A percentile compares a stretch with the other conserved stretches of the same genome.
phyloP scores from a whole-genome alignment of 1,139 yeast species.

The Hansenula anomala region DNA sequence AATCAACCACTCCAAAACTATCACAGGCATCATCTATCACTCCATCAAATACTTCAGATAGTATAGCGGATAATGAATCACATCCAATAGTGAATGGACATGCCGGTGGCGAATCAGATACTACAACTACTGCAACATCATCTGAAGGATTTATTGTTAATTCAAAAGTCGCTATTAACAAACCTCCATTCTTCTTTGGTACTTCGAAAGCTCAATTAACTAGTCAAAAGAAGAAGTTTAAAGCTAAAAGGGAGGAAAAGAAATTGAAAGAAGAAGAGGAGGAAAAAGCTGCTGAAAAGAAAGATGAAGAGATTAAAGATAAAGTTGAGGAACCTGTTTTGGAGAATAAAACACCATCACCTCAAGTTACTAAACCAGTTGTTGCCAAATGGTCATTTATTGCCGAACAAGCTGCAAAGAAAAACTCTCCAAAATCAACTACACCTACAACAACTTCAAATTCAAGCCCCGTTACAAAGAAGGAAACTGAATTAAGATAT shows the following conservation, averaged over 20 bases:
- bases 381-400: conserved; percentile 17
- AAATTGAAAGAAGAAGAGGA: background rate
- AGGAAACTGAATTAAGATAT: conserved; percentile 26
- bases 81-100: no score
- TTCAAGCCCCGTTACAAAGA: conserved; percentile 23
- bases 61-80: background rate
- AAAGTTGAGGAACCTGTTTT: no score
- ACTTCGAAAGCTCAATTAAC: conserved; percentile 6
- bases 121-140: background rate
- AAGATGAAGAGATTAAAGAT: background rate
- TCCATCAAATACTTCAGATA: background rate
- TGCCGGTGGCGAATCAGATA: no score
- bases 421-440: conserved; percentile 7
- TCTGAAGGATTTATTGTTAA: background rate
- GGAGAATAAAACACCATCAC: conserved; percentile 1
- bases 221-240: conserved; percentile 8
- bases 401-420: conserved; percentile 14
- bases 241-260: conserved; percentile 2
- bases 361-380: conserved; percentile 1
- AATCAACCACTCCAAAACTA: background rate
- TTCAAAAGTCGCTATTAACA: background rate
- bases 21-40: background rate
- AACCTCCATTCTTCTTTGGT: conserved; percentile 10
- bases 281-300: background rate
- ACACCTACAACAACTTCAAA: conserved; percentile 4